Conservation (phyloP, 2,329 filamentous ascomycete genomes). For the Cladosporium sp. region DNA sequence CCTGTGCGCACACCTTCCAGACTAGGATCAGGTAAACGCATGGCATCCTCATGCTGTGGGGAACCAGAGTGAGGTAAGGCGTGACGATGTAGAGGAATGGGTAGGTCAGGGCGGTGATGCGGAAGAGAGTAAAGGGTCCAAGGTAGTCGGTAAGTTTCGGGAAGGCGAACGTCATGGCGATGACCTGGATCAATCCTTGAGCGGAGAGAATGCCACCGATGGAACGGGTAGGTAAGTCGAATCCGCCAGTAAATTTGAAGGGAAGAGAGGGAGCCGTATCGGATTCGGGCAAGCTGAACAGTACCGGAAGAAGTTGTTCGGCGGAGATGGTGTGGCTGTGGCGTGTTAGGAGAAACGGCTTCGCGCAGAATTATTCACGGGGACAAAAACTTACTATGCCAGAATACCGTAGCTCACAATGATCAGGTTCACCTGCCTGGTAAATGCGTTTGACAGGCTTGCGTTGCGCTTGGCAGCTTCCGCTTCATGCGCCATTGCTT, state of each 20-base stretch:
- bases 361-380: neutral
- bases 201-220: conserved; percentile 86
- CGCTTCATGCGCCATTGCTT: conserved; percentile 22
- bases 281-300: conserved; percentile 68
- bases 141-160: conserved; percentile 70
- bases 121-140: conserved; percentile 77
- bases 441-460: conserved; percentile 63
- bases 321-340: conserved; percentile 91
- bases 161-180: conserved; percentile 80
- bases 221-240: conserved; percentile 74
- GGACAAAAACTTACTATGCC: conserved; percentile 70
- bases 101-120: conserved; percentile 75
- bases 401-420: conserved; percentile 89
- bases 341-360: neutral
- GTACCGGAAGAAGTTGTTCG: conserved; percentile 88
- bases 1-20: conserved; percentile 90
- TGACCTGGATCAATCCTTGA: conserved; percentile 85
- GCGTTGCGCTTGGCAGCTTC: conserved; percentile 30
- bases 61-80: conserved; percentile 84
- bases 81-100: conserved; percentile 83
- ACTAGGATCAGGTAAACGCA: conserved; percentile 75
- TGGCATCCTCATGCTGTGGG: conserved; percentile 63
- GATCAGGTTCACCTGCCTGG: conserved; percentile 76
- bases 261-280: conserved; percentile 57
- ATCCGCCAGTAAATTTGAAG: conserved; percentile 85